Percentiles rank a stretch among this genome's conserved stretches.
Evolutionary conservation across 108 stramenopile genomes (phyloP).

Genomic region (Seminavis robusta): DNA sequence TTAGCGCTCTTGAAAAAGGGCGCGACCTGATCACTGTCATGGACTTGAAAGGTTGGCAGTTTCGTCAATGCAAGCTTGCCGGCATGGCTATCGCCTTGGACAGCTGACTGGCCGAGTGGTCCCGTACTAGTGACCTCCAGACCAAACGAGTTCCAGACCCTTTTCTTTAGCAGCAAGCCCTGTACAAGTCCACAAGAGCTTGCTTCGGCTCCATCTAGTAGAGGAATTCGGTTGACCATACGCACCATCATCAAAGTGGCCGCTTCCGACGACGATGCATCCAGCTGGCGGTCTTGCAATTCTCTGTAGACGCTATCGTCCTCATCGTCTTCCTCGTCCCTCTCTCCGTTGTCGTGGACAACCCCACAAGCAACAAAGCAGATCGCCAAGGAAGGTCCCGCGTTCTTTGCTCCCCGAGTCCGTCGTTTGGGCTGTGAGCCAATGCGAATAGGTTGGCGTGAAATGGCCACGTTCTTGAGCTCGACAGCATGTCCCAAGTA

Average conservation of each 20-base stretch:
- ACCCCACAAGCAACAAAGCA: background rate
- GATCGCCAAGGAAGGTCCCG: background rate
- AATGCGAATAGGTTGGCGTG: conserved; percentile 47
- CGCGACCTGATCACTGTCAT: conserved; percentile 73
- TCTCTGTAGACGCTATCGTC: conserved; percentile 3
- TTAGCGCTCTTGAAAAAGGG: conserved; percentile 55
- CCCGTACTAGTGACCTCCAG: conserved; percentile 36
- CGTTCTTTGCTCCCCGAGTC: background rate
- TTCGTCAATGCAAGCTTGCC: background rate
- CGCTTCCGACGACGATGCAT: background rate
- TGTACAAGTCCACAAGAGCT: conserved; percentile 72
- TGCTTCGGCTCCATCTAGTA: conserved; percentile 79
- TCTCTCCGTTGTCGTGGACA: background rate
- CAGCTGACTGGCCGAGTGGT: background rate
- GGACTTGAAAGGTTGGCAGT: conserved; percentile 43
- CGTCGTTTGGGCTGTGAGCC: background rate
- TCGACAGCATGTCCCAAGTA: conserved; percentile 29
- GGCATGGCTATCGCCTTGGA: background rate
- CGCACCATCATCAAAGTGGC: conserved; percentile 63
- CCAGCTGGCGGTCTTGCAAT: background rate
- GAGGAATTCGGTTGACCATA: conserved; percentile 81
- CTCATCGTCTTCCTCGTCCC: background rate
- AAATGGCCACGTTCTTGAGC: conserved; percentile 62
- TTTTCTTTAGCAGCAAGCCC: conserved; percentile 41
- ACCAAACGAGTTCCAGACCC: conserved; percentile 75